These are phyloP conservation scores for Brettanomyces custersianus DNA, from an alignment of 805 yeast species.

Conservation along the genomic window DNA sequence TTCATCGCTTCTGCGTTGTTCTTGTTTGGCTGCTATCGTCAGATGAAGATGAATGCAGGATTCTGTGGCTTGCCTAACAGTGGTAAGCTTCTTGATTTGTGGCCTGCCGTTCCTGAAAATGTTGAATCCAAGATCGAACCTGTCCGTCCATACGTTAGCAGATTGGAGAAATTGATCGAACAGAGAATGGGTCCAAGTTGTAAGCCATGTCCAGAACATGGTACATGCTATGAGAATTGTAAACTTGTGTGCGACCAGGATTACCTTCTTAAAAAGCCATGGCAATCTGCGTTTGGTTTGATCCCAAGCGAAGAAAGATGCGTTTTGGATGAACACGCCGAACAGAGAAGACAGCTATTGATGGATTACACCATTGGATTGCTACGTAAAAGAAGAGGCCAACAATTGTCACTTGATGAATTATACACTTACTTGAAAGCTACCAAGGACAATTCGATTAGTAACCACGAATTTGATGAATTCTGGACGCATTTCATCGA, in stretches of 20 bases:
- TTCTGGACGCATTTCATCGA: constrained; percentile 59
- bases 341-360: constrained; percentile 57
- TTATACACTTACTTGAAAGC: constrained; percentile 60
- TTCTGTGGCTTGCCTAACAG: constrained; percentile 59
- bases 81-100: constrained; percentile 17
- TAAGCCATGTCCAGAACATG: constrained; percentile 72
- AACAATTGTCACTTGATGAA: constrained; percentile 53
- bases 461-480: constrained; percentile 61
- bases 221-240: constrained; percentile 56
- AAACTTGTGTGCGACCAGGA: constrained; percentile 65
- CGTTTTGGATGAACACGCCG: constrained; percentile 63
- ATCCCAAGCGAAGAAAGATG: constrained; percentile 61
- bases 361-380: constrained; percentile 57
- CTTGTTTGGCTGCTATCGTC: constrained; percentile 25
- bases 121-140: not conserved
- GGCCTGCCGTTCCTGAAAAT: constrained; percentile 1
- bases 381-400: constrained; percentile 62
- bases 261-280: constrained; percentile 41
- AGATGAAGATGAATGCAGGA: constrained; percentile 55
- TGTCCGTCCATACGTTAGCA: constrained; percentile 20
- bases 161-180: constrained; percentile 38
- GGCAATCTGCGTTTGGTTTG: constrained; percentile 45
- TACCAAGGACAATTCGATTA: constrained; percentile 32
- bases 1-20: not conserved
- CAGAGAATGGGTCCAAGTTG: constrained; percentile 49